Evolutionary conservation across 192 early-diverging fungal species (phyloP), one percentile per base, ranked within the genome.

Genomic region (Chytriomyces sp.): DNA sequence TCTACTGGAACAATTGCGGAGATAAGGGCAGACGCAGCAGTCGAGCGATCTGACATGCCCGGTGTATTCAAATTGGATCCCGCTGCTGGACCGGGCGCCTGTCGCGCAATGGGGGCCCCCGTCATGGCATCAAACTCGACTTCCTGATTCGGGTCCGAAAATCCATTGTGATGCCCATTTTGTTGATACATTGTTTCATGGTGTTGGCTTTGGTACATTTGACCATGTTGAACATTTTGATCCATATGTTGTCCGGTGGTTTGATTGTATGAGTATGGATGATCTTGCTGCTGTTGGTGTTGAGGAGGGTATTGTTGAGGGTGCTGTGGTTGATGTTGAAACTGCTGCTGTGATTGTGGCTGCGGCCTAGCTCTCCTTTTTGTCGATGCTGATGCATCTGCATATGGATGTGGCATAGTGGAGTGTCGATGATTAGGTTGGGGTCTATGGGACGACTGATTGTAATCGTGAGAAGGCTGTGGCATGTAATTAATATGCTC

Each of bases 41-140:
- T 45, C 18, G 18, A 24, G 10, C 73, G 57, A 7, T 66, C 73
- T 60, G 50, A 47, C 26, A 20, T 7, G 7, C 20, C 10, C 2
- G 46, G 18, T 26, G 20, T 23, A 23, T 26, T 13, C 11, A 16
- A 1, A 23, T 26, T 16, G 11, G 63, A 11, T 28, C 18, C 10
- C 20, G 64, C 46, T 3, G 63, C 13, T 13, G 61, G 61, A 9
- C 16, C 26, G n/a, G 69, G 69, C 5, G 0, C 16, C 13, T 20
- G 53, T 20, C 16, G 53, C 8, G 13, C n/a, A 18, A 71, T 20
- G 10, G 73, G 73, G 3, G 73, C 73, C 11, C 73, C 73, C 28
- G 73, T 75, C 10, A 75, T 44, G 24, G 28, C 63, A 65, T 75
- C 73, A 43, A 75, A 75, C n/a, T 65, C 71, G 16, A 44, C 24